Percentiles rank a stretch among this genome's conserved stretches.
Conservation (phyloP, 352 stramenopile genomes). For the Phytopythium boreale region DNA sequence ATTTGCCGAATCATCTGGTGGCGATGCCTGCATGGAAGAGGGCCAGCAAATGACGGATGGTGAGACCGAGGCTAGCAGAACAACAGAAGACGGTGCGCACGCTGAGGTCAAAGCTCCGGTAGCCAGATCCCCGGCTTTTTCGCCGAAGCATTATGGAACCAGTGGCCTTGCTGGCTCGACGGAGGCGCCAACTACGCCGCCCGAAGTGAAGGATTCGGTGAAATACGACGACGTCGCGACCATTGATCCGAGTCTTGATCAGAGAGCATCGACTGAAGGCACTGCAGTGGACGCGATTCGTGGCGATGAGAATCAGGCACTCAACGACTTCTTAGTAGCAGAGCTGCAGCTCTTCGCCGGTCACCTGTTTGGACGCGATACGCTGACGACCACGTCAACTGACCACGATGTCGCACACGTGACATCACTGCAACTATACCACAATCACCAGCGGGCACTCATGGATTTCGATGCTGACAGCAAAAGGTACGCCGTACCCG, state of each 20-base stretch:
- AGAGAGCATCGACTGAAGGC: not conserved
- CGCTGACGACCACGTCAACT: constrained; percentile 2
- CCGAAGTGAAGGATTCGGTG: not conserved
- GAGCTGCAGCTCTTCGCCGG: constrained; percentile 47
- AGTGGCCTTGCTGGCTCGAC: not conserved
- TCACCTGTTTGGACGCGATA: constrained; percentile 18
- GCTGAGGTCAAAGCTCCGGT: not conserved
- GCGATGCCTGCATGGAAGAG: not conserved
- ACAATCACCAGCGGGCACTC: constrained; percentile 43
- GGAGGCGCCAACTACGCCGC: not conserved
- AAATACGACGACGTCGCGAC: not conserved
- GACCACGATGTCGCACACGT: constrained; percentile 26
- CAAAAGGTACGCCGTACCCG: constrained; percentile 26
- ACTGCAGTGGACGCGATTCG: not conserved
- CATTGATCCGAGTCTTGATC: not conserved
- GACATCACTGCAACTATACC: constrained; percentile 41
- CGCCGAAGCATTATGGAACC: not conserved
- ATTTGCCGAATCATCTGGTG: not conserved
- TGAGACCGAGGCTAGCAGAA: not conserved
- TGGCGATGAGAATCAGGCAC: constrained; percentile 17
- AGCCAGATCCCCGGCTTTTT: not conserved
- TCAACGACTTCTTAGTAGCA: constrained; percentile 49
- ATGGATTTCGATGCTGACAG: constrained; percentile 56
- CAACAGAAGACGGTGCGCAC: not conserved
- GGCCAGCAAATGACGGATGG: not conserved